These are phyloP conservation scores for Sinapis alba DNA, from an alignment of 441 rosid genomes.

Conservation along the genomic window DNA sequence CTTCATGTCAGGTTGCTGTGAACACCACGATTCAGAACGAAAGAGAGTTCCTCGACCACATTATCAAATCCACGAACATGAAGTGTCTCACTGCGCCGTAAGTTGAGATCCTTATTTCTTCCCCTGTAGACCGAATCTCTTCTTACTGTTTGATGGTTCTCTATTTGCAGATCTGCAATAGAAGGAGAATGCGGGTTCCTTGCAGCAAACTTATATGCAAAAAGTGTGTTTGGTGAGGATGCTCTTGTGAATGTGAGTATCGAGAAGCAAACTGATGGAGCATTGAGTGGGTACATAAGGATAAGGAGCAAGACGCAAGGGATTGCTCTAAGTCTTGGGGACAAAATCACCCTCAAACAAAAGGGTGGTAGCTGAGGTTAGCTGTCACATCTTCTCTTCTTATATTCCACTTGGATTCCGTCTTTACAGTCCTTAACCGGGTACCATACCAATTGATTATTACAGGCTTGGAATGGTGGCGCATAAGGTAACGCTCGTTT, in stretches of 20 bases:
- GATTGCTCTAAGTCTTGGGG: constrained; percentile 86
- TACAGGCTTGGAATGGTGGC: constrained; percentile 7
- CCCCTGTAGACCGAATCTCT: no score
- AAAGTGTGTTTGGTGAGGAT: constrained; percentile 90
- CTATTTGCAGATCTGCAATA: constrained; percentile 65
- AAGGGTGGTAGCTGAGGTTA: constrained; percentile 65
- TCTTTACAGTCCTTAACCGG: not conserved
- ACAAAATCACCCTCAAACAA: constrained; percentile 91
- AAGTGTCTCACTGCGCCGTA: constrained; percentile 89
- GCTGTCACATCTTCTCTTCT: not conserved
- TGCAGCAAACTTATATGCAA: constrained; percentile 84
- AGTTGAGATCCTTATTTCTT: constrained; percentile 34
- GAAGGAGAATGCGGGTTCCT: constrained; percentile 89
- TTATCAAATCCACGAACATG: constrained; percentile 87
- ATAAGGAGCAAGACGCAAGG: constrained; percentile 95
- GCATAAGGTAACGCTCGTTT: constrained; percentile 17
- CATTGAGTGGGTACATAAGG: constrained; percentile 81
- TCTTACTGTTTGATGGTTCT: constrained; percentile 8
- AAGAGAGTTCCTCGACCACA: constrained; percentile 79
- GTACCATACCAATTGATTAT: constrained; percentile 7
- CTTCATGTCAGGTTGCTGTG: constrained; percentile 73
- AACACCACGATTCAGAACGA: constrained; percentile 75
- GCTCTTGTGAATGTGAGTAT: constrained; percentile 80
- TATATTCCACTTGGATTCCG: not conserved
- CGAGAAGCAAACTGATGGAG: constrained; percentile 73